Evolutionary conservation across 495 filamentous ascomycete species (phyloP).

Genomic region (Penicillium herquei): DNA sequence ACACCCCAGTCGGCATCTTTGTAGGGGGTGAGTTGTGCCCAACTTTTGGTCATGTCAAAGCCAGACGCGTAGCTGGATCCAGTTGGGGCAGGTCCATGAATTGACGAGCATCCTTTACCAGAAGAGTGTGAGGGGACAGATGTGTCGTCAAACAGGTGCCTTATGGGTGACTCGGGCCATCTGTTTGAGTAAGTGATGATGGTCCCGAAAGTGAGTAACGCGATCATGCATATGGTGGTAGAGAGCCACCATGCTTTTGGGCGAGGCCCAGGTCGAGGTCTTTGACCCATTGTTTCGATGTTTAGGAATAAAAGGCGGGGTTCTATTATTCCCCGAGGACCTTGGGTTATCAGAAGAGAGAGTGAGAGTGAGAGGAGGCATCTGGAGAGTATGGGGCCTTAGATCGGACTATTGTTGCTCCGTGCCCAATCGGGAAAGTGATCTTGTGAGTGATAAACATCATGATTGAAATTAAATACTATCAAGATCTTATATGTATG

Average conservation of each 20-base stretch:
- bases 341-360: too few species aligned
- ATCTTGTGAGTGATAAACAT: too few species aligned
- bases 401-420: too few species aligned
- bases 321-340: too few species aligned
- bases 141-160: neutral
- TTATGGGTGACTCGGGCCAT: neutral
- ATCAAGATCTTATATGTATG: too few species aligned
- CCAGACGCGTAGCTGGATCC: slow-evolving; percentile 30
- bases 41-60: slow-evolving; percentile 38
- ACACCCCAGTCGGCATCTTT: slow-evolving; percentile 39
- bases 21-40: slow-evolving; percentile 50
- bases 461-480: too few species aligned
- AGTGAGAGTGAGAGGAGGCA: too few species aligned
- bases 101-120: neutral
- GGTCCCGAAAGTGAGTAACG: neutral
- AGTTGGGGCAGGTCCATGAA: slow-evolving; percentile 16
- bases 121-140: neutral
- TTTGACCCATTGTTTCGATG: neutral
- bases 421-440: too few species aligned
- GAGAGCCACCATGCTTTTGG: neutral
- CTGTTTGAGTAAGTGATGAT: neutral
- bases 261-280: neutral
- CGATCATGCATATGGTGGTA: neutral
- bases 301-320: neutral
- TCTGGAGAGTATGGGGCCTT: too few species aligned